Conservation (phyloP, 2,329 filamentous ascomycete species). For the Diplodia seriata region DNA sequence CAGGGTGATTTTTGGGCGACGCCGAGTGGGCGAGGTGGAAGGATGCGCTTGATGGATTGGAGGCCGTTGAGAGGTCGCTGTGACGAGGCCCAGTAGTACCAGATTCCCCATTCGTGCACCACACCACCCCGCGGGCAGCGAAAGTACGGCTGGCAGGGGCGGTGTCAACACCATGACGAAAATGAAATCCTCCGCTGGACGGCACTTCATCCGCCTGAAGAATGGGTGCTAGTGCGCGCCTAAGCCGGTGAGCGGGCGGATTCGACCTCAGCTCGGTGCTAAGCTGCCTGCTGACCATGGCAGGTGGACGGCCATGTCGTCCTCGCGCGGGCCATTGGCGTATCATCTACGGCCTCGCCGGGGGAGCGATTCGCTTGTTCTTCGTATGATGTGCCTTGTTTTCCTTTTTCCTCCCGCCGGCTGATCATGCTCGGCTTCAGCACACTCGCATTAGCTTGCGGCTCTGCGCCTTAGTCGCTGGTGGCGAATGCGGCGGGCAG, state of each 20-base stretch:
- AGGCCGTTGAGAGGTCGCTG: constrained; percentile 31
- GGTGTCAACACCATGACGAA: constrained; percentile 9
- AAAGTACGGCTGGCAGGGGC: neutral
- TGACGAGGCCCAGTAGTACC: neutral
- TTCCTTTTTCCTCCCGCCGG: constrained; percentile 16
- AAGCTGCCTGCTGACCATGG: constrained; percentile 16
- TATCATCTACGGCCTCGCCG: neutral
- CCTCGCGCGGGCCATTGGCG: constrained; percentile 9
- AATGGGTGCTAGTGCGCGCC: constrained; percentile 6
- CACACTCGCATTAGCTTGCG: constrained; percentile 31
- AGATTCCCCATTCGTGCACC: constrained; percentile 21
- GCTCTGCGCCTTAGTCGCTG: constrained; percentile 24
- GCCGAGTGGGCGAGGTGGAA: constrained; percentile 32
- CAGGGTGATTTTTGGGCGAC: constrained; percentile 42
- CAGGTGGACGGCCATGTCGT: constrained; percentile 3
- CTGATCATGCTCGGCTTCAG: constrained; percentile 8
- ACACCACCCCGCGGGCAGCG: constrained; percentile 22
- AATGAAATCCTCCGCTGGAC: constrained; percentile 10
- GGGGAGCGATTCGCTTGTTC: constrained; percentile 7
- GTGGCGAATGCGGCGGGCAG: constrained; percentile 9
- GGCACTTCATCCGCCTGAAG: constrained; percentile 14
- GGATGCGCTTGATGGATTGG: constrained; percentile 30
- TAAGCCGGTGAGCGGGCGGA: constrained; percentile 1
- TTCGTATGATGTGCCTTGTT: neutral
- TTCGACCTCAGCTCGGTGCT: constrained; percentile 5